Base-by-base conservation (phyloP, 2,329 filamentous ascomycete species). In the Fusarium redolens region DNA sequence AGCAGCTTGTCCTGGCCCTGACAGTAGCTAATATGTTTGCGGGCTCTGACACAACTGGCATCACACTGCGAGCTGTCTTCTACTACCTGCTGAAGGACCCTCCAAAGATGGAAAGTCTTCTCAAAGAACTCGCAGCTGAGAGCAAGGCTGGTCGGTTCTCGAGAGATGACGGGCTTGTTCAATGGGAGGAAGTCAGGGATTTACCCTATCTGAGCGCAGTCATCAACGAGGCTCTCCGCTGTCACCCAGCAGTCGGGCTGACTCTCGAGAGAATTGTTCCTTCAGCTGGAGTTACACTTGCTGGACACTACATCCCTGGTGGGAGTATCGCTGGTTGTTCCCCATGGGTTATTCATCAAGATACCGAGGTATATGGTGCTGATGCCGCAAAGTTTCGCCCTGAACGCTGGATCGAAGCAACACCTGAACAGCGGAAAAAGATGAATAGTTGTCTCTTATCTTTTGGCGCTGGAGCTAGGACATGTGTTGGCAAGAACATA, bases 151-250 rank as follows among this genome's bases (percentile, higher is more conserved):
- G 90, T 12, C 79, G 75, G n/a, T 88, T 89, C 70, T 79, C 80
- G 33, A 86, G 87, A 78, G 78, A 78, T 51, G 81, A 85, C 20
- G 88, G 88, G 8, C 86, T 90, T 12, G 91, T 94, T 6, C 91
- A 89, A 7, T 93, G 91, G 90, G 79, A 88, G 58, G 90, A 94
- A 81, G 87, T 86, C 50, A 91, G 93, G 79, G 88, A 88, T 57
- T 85, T 96, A 2, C 89, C 89, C 0, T 96, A 95, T 80, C 88
- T 96, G n/a, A 92, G 94, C 77, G 93, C 93, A 7, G 90, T 90
- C 61, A 87, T 95, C 77, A 93, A 95, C 78, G 93, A 96, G 80
- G 88, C 91, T 9, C 92, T 95, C 82, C 88, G 92, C 30, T 78
- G 93, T 70, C 92, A 95, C 79, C 93, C 93, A 0, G 92, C 93